phyloP scores from a whole-genome alignment of 139 green algal genomes.

The Volvox africanus region DNA sequence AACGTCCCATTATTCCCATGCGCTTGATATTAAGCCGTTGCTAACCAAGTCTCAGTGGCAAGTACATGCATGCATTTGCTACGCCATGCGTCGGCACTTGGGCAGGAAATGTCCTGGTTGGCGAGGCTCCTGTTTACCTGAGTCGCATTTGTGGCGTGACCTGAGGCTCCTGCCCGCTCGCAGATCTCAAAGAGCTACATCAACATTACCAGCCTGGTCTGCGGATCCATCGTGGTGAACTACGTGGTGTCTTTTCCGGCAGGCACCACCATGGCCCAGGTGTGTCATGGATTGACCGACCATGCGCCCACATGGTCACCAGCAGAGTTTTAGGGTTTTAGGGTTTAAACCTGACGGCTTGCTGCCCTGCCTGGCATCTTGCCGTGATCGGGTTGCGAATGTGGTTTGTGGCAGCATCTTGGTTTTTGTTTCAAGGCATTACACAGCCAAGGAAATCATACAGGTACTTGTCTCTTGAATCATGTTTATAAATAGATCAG shows the following conservation, averaged over 20 bases:
- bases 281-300: not conserved
- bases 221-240: constrained; percentile 9
- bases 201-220: not conserved
- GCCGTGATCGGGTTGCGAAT: too few relatives aligned
- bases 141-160: not conserved
- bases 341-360: too few relatives aligned
- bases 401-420: too few relatives aligned
- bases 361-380: too few relatives aligned
- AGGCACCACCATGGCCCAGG: not conserved
- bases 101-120: not conserved
- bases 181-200: not conserved
- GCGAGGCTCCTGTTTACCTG: not conserved
- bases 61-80: not conserved
- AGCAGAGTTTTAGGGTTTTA: too few relatives aligned
- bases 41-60: not conserved
- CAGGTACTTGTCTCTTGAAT: too few relatives aligned
- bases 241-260: not conserved
- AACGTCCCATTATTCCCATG: not conserved
- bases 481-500: too few relatives aligned
- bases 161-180: not conserved
- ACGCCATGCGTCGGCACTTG: not conserved
- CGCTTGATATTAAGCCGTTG: not conserved
- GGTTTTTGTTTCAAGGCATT: too few relatives aligned
- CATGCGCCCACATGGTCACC: too few relatives aligned
- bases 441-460: too few relatives aligned